Conservation (phyloP, 169 alveolate species). For the Pseudocohnilembus persalinus region DNA sequence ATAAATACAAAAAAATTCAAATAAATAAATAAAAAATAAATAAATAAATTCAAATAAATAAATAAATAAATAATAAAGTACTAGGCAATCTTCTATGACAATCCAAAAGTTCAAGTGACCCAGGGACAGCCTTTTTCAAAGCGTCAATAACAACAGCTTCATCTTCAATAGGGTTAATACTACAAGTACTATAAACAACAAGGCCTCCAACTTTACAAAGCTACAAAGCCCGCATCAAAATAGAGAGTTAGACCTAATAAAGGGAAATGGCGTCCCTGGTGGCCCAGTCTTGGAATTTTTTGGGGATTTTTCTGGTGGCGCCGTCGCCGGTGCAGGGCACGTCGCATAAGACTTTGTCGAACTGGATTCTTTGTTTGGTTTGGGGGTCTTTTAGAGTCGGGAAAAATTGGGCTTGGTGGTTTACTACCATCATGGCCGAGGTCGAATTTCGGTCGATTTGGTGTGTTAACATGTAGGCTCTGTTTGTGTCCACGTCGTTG, state of each 20-base stretch:
- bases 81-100: conserved; percentile 62
- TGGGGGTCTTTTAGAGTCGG: conserved; percentile 70
- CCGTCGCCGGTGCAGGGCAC: conserved; percentile 99
- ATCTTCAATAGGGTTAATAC: conserved; percentile 96
- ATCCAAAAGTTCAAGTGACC: conserved; percentile 80
- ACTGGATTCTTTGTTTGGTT: conserved; percentile 1
- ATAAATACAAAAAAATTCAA: conserved; percentile 69
- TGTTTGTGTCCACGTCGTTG: conserved; percentile 90
- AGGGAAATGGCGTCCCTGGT: conserved; percentile 91
- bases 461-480: conserved; percentile 95
- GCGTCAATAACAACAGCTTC: conserved; percentile 93
- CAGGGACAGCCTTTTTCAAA: conserved; percentile 63
- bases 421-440: conserved; percentile 83
- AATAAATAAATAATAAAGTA: conserved; percentile 6
- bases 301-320: conserved; percentile 93
- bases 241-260: conserved; percentile 89
- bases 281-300: conserved; percentile 94
- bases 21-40: conserved; percentile 67
- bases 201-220: conserved; percentile 90
- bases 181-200: conserved; percentile 95
- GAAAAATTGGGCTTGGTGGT: conserved; percentile 90
- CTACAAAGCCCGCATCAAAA: conserved; percentile 89
- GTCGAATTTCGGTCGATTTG: conserved; percentile 87
- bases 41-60: conserved; percentile 12
- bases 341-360: conserved; percentile 89